Evolutionary conservation across 2,329 filamentous ascomycete species (phyloP).

Genomic region (Cadophora sp.): DNA sequence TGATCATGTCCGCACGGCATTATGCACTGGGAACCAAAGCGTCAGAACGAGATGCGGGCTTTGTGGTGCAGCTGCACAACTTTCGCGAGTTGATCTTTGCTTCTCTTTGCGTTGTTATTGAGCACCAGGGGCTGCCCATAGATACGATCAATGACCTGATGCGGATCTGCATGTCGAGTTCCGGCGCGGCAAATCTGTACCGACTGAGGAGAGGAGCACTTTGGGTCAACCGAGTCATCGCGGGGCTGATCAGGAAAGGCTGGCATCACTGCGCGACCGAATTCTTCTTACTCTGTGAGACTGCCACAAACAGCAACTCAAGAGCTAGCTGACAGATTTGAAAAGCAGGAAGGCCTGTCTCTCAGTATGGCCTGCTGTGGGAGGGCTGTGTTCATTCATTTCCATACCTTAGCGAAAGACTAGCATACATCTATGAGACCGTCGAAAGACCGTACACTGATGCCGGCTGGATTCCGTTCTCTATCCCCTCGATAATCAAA

Average conservation of each 20-base stretch:
- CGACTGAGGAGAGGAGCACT: neutral
- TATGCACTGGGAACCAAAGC: neutral
- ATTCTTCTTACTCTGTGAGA: neutral
- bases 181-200: neutral
- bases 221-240: constrained; percentile 7
- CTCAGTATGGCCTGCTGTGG: constrained; percentile 2
- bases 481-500: neutral
- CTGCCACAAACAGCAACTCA: fast-evolving
- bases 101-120: constrained; percentile 2
- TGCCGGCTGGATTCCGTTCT: neutral
- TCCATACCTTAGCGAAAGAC: neutral
- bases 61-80: constrained; percentile 5
- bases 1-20: neutral
- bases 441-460: neutral
- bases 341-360: constrained; percentile 1
- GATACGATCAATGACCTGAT: neutral
- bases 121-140: neutral
- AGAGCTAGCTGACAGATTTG: neutral
- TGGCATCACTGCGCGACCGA: neutral
- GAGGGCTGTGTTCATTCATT: constrained; percentile 1
- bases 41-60: neutral
- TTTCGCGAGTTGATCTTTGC: neutral
- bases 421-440: neutral
- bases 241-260: neutral
- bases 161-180: constrained; percentile 5